Evolutionary conservation across 495 filamentous ascomycete genomes (phyloP).

Genomic region (Friedmanniomyces simplex): DNA sequence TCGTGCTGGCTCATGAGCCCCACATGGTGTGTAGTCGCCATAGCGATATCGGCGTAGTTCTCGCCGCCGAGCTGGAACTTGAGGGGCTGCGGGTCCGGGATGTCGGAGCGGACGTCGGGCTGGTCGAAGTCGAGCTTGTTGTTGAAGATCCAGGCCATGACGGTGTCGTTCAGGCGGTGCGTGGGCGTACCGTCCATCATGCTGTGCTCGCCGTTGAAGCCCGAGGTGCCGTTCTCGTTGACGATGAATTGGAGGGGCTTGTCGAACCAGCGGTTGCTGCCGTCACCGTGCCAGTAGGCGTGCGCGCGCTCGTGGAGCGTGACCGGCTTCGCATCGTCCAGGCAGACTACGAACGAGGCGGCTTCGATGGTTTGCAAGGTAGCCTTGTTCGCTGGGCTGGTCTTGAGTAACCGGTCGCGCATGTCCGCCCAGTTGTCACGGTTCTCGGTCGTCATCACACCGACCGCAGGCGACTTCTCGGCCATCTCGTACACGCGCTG

Average conservation of each 20-base stretch:
- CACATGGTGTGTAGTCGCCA: slow-evolving; percentile 64
- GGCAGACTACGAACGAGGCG: slow-evolving; percentile 81
- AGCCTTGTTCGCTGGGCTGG: slow-evolving; percentile 63
- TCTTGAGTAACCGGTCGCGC: slow-evolving; percentile 62
- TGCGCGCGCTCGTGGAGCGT: slow-evolving; percentile 92
- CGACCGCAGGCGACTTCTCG: slow-evolving; percentile 60
- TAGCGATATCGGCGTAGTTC: slow-evolving; percentile 62
- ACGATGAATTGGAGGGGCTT: slow-evolving; percentile 97
- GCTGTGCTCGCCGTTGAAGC: slow-evolving; percentile 97
- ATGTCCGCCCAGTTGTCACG: slow-evolving; percentile 84
- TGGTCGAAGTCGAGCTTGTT: slow-evolving; percentile 82
- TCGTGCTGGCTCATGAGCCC: slow-evolving; percentile 77
- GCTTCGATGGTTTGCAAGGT: slow-evolving; percentile 77
- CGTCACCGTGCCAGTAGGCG: slow-evolving; percentile 98
- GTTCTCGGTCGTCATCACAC: slow-evolving; percentile 81
- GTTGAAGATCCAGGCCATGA: slow-evolving; percentile 79
- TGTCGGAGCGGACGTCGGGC: slow-evolving; percentile 62
- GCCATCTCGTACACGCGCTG: slow-evolving; percentile 70
- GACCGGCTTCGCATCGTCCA: slow-evolving; percentile 85
- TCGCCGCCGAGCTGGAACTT: slow-evolving; percentile 66
- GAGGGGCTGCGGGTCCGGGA: slow-evolving; percentile 69
- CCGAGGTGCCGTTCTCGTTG: slow-evolving; percentile 95
- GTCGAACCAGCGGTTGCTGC: slow-evolving; percentile 93
- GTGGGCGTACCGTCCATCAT: slow-evolving; percentile 99
- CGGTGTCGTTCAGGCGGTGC: slow-evolving; percentile 87